phyloP scores from a whole-genome alignment of 352 stramenopile genomes.

The Albugo laibachii region DNA sequence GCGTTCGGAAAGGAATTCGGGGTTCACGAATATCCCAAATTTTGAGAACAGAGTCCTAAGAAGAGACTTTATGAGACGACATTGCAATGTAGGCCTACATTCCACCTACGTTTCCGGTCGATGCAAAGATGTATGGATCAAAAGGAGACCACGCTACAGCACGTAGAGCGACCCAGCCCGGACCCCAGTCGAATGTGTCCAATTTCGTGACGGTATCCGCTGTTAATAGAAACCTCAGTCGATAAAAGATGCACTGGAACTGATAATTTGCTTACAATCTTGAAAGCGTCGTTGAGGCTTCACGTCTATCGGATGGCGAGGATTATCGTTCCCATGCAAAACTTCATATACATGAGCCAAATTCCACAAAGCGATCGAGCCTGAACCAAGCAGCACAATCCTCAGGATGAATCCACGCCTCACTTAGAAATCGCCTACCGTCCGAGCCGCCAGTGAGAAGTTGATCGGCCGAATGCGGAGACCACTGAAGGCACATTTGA shows the following conservation, averaged over 20 bases:
- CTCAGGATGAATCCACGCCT: background rate
- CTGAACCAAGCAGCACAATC: constrained; percentile 11
- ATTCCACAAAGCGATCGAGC: constrained; percentile 63
- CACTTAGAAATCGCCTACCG: constrained; percentile 13
- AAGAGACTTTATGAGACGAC: background rate
- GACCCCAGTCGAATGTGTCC: constrained; percentile 64
- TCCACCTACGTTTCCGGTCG: constrained; percentile 59
- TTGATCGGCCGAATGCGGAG: constrained; percentile 36
- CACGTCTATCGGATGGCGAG: constrained; percentile 10
- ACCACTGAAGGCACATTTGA: constrained; percentile 58
- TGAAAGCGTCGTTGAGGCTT: constrained; percentile 64
- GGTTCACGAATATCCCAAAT: constrained; percentile 71
- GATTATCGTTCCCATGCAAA: background rate
- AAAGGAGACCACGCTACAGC: constrained; percentile 63
- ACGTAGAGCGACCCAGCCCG: constrained; percentile 62
- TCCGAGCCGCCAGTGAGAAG: constrained; percentile 67
- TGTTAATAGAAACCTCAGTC: constrained; percentile 7
- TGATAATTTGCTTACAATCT: constrained; percentile 25
- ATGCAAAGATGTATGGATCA: constrained; percentile 66
- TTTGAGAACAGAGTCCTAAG: constrained; percentile 63
- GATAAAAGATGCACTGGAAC: background rate
- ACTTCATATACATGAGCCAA: constrained; percentile 17
- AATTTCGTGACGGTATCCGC: constrained; percentile 67
- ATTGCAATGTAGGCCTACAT: background rate
- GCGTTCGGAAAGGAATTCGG: constrained; percentile 48